These are phyloP conservation scores for Graphilbum fragrans DNA, from an alignment of 2,329 filamentous ascomycete genomes.

Conservation along the genomic window DNA sequence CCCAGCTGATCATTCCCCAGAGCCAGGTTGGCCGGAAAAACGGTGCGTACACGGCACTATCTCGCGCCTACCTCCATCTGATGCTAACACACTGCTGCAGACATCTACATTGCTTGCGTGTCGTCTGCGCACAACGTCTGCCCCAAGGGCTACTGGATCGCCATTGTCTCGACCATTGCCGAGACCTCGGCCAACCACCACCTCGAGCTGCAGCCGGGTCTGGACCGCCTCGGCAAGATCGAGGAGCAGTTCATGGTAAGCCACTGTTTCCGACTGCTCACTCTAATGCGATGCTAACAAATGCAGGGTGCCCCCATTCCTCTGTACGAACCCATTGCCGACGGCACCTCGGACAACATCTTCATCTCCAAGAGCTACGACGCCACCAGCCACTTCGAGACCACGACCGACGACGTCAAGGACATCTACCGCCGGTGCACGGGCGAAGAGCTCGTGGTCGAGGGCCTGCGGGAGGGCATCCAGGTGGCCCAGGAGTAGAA, in stretches of 20 bases:
- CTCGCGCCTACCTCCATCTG: constrained; percentile 1
- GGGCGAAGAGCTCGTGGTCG: constrained; percentile 77
- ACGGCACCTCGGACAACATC: constrained; percentile 77
- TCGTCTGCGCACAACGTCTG: constrained; percentile 96
- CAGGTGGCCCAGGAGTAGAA: constrained; percentile 56
- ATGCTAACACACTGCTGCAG: constrained; percentile 26
- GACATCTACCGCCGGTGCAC: constrained; percentile 80
- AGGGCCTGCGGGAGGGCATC: constrained; percentile 71
- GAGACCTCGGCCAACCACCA: constrained; percentile 90
- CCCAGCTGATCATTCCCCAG: constrained; percentile 95
- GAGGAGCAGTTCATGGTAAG: constrained; percentile 98
- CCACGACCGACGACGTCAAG: constrained; percentile 76
- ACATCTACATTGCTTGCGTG: constrained; percentile 94
- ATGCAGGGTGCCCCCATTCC: constrained; percentile 67
- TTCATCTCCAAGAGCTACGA: constrained; percentile 99
- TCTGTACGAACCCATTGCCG: constrained; percentile 79
- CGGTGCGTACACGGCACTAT: constrained; percentile 41
- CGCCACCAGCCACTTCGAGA: constrained; percentile 96
- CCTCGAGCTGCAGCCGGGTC: constrained; percentile 81
- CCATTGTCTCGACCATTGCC: constrained; percentile 94
- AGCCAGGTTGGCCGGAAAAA: constrained; percentile 95
- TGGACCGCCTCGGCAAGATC: constrained; percentile 83
- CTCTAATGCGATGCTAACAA: too few species aligned
- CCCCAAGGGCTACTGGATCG: constrained; percentile 97
- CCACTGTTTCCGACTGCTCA: too few species aligned